phyloP scores from a whole-genome alignment of 2,329 filamentous ascomycete species.

The Fusarium praegraminearum region DNA sequence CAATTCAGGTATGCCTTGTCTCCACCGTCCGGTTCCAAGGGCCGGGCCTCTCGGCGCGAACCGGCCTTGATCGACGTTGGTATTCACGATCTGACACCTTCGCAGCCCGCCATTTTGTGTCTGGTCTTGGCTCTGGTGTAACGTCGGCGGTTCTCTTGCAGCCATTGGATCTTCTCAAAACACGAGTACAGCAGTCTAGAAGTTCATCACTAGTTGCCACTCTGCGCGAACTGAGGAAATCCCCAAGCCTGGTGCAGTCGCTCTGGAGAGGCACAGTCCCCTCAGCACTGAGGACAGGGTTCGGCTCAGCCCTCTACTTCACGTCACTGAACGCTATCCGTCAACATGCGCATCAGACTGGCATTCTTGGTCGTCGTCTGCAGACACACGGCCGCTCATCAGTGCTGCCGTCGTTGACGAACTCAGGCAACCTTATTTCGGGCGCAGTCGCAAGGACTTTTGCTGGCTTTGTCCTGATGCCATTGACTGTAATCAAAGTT shows the following conservation, averaged over 20 bases:
- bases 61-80: constrained; percentile 1
- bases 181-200: constrained; percentile 89
- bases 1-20: constrained; percentile 45
- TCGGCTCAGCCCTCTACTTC: constrained; percentile 95
- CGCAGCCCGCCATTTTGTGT: constrained; percentile 85
- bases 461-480: constrained; percentile 93
- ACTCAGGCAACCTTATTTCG: constrained; percentile 85
- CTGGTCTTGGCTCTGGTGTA: constrained; percentile 88
- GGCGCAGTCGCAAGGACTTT: constrained; percentile 86
- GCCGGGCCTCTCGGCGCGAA: constrained; percentile 3
- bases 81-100: constrained; percentile 34
- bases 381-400: constrained; percentile 65
- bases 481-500: constrained; percentile 95
- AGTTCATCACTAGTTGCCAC: constrained; percentile 69
- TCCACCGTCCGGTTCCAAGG: constrained; percentile 4
- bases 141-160: constrained; percentile 91
- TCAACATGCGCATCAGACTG: constrained; percentile 64
- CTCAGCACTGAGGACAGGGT: constrained; percentile 91
- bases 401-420: constrained; percentile 82
- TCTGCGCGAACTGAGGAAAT: constrained; percentile 60
- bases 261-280: constrained; percentile 95
- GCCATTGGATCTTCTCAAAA: constrained; percentile 96
- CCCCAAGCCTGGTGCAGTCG: constrained; percentile 71
- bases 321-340: constrained; percentile 86
- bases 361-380: constrained; percentile 40